These are phyloP conservation scores for Entelexis paramagnoliae DNA, from an alignment of 1,139 yeast species.

Conservation along the genomic window DNA sequence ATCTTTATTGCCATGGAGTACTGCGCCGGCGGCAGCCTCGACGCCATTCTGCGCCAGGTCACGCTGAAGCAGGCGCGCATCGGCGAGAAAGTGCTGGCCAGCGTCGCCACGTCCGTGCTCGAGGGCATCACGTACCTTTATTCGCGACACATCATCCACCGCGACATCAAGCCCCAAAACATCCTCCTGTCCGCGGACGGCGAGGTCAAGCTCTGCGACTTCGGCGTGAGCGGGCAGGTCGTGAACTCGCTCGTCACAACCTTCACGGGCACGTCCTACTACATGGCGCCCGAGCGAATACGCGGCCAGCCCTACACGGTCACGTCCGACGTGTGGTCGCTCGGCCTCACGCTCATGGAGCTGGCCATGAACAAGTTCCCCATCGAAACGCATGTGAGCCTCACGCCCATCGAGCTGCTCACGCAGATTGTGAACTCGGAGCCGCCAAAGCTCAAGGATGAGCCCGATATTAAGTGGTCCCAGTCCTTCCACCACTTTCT, in stretches of 20 bases:
- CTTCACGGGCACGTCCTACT: conserved; percentile 91
- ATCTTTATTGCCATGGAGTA: conserved; percentile 92
- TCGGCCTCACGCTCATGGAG: conserved; percentile 82
- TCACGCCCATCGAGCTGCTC: conserved; percentile 76
- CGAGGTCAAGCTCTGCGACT: conserved; percentile 85
- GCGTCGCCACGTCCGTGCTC: conserved; percentile 75
- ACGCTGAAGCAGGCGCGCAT: conserved; percentile 64
- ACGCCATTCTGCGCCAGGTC: conserved; percentile 71
- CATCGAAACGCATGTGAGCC: conserved; percentile 40
- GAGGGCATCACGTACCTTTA: conserved; percentile 80
- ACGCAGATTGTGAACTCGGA: conserved; percentile 67
- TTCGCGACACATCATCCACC: conserved; percentile 75
- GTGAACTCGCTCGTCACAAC: conserved; percentile 92
- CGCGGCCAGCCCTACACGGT: conserved; percentile 92
- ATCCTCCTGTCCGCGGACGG: conserved; percentile 66
- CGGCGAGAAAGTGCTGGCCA: conserved; percentile 85
- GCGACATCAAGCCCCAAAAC: conserved; percentile 87
- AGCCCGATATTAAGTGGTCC: conserved; percentile 75
- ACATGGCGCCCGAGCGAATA: conserved; percentile 97
- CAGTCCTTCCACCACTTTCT: conserved; percentile 73
- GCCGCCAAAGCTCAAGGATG: conserved; percentile 68
- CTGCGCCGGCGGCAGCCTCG: conserved; percentile 87
- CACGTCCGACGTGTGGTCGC: conserved; percentile 92
- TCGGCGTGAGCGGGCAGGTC: conserved; percentile 97
- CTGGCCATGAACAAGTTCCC: conserved; percentile 89